A percentile compares a stretch with the other conserved stretches of the same genome.
phyloP scores from a whole-genome alignment of 805 yeast species.

The Hagleromyces aurorensis region DNA sequence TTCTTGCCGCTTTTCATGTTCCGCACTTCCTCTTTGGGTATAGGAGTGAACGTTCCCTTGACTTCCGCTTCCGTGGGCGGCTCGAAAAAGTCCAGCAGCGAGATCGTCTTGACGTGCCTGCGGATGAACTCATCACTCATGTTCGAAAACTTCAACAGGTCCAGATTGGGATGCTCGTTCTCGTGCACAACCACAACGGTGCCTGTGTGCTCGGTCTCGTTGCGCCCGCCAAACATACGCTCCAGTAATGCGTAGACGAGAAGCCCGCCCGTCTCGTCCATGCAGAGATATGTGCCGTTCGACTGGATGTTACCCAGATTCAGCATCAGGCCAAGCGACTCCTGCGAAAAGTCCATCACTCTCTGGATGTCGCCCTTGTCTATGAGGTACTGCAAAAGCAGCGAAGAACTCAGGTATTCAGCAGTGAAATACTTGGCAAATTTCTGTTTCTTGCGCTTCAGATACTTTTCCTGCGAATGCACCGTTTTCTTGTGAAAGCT shows the following conservation, averaged over 20 bases:
- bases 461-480: constrained; percentile 85
- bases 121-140: constrained; percentile 45
- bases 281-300: constrained; percentile 79
- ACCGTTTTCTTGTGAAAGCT: constrained; percentile 84
- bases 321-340: constrained; percentile 69
- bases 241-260: constrained; percentile 79
- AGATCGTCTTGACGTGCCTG: constrained; percentile 58
- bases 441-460: constrained; percentile 86
- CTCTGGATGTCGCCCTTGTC: constrained; percentile 66
- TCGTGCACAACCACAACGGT: constrained; percentile 74
- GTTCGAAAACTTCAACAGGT: constrained; percentile 60
- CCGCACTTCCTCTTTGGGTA: constrained; percentile 43
- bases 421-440: constrained; percentile 80
- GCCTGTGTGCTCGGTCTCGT: constrained; percentile 34
- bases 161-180: constrained; percentile 84
- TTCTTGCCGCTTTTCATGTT: constrained; percentile 52
- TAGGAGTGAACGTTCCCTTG: constrained; percentile 32
- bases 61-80: constrained; percentile 51
- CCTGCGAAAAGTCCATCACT: constrained; percentile 77
- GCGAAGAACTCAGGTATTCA: constrained; percentile 63
- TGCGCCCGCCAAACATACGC: constrained; percentile 56
- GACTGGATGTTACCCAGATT: constrained; percentile 77
- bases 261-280: constrained; percentile 96
- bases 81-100: constrained; percentile 71
- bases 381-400: constrained; percentile 61